Evolutionary conservation across 2,329 filamentous ascomycete genomes (phyloP), one percentile per base, ranked within the genome.

Genomic region (Ophiosphaerella narmari): DNA sequence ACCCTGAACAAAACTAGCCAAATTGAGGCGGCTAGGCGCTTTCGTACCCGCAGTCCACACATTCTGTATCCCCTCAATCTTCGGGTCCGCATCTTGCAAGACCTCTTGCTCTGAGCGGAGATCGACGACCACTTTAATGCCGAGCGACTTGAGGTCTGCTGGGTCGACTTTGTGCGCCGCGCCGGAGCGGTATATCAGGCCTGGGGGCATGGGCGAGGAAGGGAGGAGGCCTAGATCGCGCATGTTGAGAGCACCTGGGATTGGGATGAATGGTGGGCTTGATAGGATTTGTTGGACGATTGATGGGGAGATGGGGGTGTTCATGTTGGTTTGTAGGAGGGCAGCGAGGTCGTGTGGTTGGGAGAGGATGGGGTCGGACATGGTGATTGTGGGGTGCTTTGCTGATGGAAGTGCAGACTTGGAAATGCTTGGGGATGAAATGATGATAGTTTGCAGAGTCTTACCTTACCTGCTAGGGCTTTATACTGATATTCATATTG

Each of bases 1-100:
- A 84, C 83, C 71, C 39, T 83, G 71, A 38, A 77, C 78, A 38
- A 72, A 74, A 16, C 73, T 79, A 23, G 77, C 79, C 14, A 54
- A 52, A 3, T 57, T 54, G 32, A 55, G 43, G 16, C 52, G 55
- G 2, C 38, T 40, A 14, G 46, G 50, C 14, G 32, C 33, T 29
- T 14, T 40, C 11, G 29, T 47, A n/a, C 40, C 34, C 7, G 11
- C 18, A 14, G 50, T 21, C 14, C 40, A 24, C 23, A 55, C 12
- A 11, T 41, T 54, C 18, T 43, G 43, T 4, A 62, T 40, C 11
- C 55, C 59, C 21, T 47, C 41, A 8, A 62, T 39, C 1, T 29
- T 46, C 5, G 50, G 51, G 12, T 40, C 37, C 4, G 52, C 52
- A 8, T 11, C 13, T 3, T 29, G 35, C 13, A 7, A 23, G 1